Evolutionary conservation across 225 moss, liverwort and hornwort genomes (phyloP).

Genomic region (Marchantia paleacea): DNA sequence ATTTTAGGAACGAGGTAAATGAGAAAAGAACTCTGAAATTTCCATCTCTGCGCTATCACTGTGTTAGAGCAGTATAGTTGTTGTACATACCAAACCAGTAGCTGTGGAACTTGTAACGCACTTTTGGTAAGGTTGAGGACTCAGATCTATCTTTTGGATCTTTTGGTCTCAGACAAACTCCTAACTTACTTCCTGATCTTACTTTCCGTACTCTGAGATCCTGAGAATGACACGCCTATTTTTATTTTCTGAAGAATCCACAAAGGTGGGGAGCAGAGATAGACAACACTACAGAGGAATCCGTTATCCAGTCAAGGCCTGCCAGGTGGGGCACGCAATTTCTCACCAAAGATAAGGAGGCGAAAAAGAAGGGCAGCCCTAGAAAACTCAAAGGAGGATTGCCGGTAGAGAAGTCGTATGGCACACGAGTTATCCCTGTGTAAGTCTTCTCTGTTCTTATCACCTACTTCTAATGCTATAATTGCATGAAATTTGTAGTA

Average conservation of each 20-base stretch:
- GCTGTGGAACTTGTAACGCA: not conserved
- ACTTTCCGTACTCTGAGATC: not conserved
- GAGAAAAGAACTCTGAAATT: not conserved
- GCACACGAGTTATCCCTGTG: constrained; percentile 90
- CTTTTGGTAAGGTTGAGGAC: not conserved
- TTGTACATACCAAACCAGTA: not conserved
- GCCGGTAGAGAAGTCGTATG: constrained; percentile 61
- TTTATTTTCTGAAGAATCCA: not conserved
- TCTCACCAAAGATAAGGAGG: constrained; percentile 33
- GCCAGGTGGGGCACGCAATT: constrained; percentile 40
- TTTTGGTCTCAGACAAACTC: not conserved
- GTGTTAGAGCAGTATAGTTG: too few relatives aligned
- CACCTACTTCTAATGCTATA: not conserved
- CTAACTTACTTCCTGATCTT: not conserved
- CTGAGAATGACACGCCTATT: not conserved
- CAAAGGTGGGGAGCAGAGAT: not conserved
- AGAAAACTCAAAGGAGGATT: constrained; percentile 37
- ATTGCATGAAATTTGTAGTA: not conserved
- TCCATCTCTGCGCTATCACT: not conserved
- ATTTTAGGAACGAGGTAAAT: constrained; percentile 51
- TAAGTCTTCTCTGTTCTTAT: constrained; percentile 25
- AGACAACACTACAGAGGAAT: constrained; percentile 35
- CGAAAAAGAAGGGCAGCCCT: constrained; percentile 46
- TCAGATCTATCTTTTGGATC: not conserved
- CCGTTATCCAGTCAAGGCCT: constrained; percentile 57